Evolutionary conservation across 768 basidiomycete species (phyloP), one percentile per base, ranked within the genome.

Genomic region (Trametes punicea): DNA sequence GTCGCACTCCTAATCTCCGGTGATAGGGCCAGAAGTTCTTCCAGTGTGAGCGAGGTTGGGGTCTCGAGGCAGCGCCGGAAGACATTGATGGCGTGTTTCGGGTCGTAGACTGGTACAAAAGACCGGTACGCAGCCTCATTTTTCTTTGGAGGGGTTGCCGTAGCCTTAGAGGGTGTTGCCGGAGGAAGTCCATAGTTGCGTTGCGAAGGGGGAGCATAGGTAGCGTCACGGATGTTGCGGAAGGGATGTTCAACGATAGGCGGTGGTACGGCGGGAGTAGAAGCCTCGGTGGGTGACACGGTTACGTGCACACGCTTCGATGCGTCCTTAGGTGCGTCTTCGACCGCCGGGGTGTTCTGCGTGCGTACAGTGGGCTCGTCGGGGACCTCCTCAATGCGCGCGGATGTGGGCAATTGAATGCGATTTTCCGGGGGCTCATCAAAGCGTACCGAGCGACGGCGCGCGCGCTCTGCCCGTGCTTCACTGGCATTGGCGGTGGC

Each of bases 111-210:
- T 6, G 55, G 39, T n/a, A 48, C 46, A 9, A 48, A 9, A 9
- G 46, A 31, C 31, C 33, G 31, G 46, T 48, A 48, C 16, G 46
- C 46, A 13, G 46, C 29, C 18, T 48, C 46, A n/a, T 48, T 46
- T 16, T 48, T 53, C 30, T 39, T 38, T 3, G 20, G 29, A 3
- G 41, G 25, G 8, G 20, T 6, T 6, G 34, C 38, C 52, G 34
- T 54, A 6, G 25, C 15, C 7, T 13, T 11, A n/a, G 47, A 6
- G 2, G 55, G 30, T 4, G n/a, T n/a, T n/a, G n/a, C n/a, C n/a
- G n/a, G n/a, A n/a, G 57, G 29, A 54, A 58, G 6, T 34, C 52
- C 44, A 57, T 56, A 46, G 58, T 65, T 50, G 46, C 61, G 38
- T 41, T 60, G 13, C 31, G 58, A 2, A 20, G 51, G 27, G 25